phyloP scores from a whole-genome alignment of 75 land plant genomes.

The Adiantum capillusveneris region DNA sequence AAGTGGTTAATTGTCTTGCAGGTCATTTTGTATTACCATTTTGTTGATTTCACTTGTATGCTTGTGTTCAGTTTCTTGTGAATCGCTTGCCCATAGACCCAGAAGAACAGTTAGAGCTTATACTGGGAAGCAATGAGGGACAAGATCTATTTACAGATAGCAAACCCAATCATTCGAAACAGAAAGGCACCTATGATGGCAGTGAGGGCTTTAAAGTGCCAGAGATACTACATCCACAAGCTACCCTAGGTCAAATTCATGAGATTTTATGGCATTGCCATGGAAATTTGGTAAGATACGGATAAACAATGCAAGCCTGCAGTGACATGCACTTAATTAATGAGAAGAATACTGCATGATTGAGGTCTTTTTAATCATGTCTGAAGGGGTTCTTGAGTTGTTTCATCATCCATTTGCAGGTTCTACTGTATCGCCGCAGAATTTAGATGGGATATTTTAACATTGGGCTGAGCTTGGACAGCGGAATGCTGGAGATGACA shows the following conservation, averaged over 20 bases:
- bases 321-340: not conserved
- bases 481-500: too few species aligned
- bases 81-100: not conserved
- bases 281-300: constrained; percentile 7
- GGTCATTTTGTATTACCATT: too few species aligned
- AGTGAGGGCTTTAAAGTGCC: not conserved
- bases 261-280: constrained; percentile 6
- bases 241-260: constrained; percentile 10
- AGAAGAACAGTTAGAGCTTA: constrained; percentile 7
- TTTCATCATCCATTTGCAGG: constrained; percentile 1
- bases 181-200: not conserved
- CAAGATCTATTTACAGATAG: not conserved
- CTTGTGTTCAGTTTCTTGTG: constrained; percentile 11
- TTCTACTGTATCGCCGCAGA: constrained; percentile 7
- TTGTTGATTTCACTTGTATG: too few species aligned
- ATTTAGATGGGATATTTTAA: too few species aligned
- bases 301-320: not conserved
- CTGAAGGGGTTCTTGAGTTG: too few species aligned
- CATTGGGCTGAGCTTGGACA: too few species aligned
- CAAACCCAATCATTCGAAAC: not conserved
- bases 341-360: not conserved
- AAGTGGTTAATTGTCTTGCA: too few species aligned
- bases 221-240: constrained; percentile 4
- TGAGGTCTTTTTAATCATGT: not conserved
- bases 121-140: not conserved